A percentile compares a stretch with the other conserved stretches of the same genome.
Evolutionary conservation across 805 yeast genomes (phyloP).

Genomic region (Yarrowia sp.): DNA sequence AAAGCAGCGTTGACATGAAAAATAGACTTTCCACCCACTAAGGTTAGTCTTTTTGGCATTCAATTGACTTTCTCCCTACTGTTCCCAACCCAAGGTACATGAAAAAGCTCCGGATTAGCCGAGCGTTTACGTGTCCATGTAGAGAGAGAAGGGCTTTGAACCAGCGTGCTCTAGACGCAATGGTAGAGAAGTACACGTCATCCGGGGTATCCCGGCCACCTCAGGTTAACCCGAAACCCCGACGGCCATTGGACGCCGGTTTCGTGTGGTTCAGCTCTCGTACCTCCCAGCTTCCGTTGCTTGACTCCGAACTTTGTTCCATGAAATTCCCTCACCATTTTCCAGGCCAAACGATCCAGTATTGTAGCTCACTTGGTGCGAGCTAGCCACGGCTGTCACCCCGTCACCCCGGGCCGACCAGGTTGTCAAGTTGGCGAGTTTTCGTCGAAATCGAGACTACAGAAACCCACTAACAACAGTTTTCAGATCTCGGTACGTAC

Average conservation of each 20-base stretch:
- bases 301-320: slow-evolving; percentile 37
- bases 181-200: too few relatives aligned
- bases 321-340: slow-evolving; percentile 36
- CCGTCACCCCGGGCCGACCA: background rate
- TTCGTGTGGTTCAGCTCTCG: background rate
- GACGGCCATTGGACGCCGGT: slow-evolving; percentile 2
- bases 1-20: slow-evolving; percentile 23
- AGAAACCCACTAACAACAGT: background rate
- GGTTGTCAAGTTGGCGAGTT: too few relatives aligned
- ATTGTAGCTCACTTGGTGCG: background rate
- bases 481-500: slow-evolving; percentile 34
- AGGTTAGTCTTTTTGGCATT: slow-evolving; percentile 18
- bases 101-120: slow-evolving; percentile 39
- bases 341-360: slow-evolving; percentile 13
- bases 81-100: slow-evolving; percentile 38
- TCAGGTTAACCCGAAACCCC: slow-evolving; percentile 17
- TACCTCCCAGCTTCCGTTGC: slow-evolving; percentile 33
- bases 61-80: slow-evolving; percentile 37
- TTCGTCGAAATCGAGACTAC: too few relatives aligned
- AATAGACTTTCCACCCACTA: slow-evolving; percentile 3
- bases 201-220: too few relatives aligned
- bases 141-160: background rate
- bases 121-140: slow-evolving; percentile 34
- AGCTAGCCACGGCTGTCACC: slow-evolving; percentile 11
- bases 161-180: too few relatives aligned